These are phyloP conservation scores for Leccinum uliginosum DNA, from an alignment of 768 basidiomycete species.

Conservation along the genomic window DNA sequence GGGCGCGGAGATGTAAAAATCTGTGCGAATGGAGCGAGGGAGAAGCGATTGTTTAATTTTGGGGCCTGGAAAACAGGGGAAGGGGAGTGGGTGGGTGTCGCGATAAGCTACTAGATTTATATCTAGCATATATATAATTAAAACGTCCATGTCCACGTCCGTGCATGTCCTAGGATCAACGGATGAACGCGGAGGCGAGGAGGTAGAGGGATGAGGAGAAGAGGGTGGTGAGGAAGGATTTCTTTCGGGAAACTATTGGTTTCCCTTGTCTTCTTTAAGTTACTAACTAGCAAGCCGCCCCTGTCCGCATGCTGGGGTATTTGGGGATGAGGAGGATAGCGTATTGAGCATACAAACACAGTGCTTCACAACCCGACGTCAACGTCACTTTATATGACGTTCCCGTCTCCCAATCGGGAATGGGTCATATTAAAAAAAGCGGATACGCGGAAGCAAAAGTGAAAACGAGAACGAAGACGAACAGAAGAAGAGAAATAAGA, in stretches of 20 bases:
- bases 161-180: conserved; percentile 2
- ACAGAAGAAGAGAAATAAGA: neutral
- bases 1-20: neutral
- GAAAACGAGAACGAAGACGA: neutral
- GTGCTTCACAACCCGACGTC: neutral
- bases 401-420: neutral
- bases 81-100: neutral
- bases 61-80: neutral
- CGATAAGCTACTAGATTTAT: conserved; percentile 18
- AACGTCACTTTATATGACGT: neutral
- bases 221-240: neutral
- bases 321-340: neutral
- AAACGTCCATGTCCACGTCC: neutral
- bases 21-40: neutral
- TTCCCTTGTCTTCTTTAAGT: conserved; percentile 1
- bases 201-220: neutral
- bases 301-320: neutral
- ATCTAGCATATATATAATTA: conserved; percentile 9
- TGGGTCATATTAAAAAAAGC: neutral
- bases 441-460: neutral
- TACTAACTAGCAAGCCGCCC: neutral
- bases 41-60: neutral
- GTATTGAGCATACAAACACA: neutral
- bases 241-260: neutral
- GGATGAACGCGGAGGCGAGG: neutral